These are phyloP conservation scores for Nothophoma quercina DNA, from an alignment of 2,329 filamentous ascomycete genomes.

Conservation along the genomic window DNA sequence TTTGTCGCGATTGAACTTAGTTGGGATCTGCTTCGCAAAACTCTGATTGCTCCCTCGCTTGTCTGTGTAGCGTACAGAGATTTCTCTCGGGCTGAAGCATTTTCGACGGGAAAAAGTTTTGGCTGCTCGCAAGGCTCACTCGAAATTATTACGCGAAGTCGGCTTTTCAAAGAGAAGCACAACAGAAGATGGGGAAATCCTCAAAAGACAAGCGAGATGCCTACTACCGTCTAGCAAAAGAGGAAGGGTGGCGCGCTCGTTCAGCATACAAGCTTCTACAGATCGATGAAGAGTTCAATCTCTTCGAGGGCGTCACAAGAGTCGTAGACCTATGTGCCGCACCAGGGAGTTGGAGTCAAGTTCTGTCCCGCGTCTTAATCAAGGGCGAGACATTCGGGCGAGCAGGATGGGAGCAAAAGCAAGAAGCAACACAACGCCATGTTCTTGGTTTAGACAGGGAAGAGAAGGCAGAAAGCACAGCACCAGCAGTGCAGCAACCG, in stretches of 20 bases:
- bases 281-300: slow-evolving; percentile 93
- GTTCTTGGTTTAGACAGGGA: slow-evolving; percentile 56
- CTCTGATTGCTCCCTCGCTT: too few species aligned
- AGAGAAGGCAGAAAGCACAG: slow-evolving; percentile 9
- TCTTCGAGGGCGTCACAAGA: slow-evolving; percentile 87
- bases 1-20: background rate
- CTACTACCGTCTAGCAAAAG: slow-evolving; percentile 96
- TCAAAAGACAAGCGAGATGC: slow-evolving; percentile 99
- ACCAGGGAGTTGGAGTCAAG: slow-evolving; percentile 96
- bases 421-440: slow-evolving; percentile 69
- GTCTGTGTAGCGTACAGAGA: too few species aligned
- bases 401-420: slow-evolving; percentile 84
- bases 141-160: background rate
- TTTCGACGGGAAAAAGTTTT: background rate
- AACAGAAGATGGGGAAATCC: slow-evolving; percentile 80
- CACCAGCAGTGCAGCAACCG: slow-evolving; percentile 36
- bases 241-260: slow-evolving; percentile 96
- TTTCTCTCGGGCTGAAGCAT: too few species aligned
- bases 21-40: too few species aligned
- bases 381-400: slow-evolving; percentile 91
- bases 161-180: background rate
- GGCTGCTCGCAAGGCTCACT: background rate
- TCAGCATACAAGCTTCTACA: slow-evolving; percentile 98
- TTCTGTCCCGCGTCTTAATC: slow-evolving; percentile 90
- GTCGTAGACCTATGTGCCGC: slow-evolving; percentile 97